Base-by-base conservation (phyloP, 225 moss, liverwort and hornwort genomes). In the Straminergon stramineum region DNA sequence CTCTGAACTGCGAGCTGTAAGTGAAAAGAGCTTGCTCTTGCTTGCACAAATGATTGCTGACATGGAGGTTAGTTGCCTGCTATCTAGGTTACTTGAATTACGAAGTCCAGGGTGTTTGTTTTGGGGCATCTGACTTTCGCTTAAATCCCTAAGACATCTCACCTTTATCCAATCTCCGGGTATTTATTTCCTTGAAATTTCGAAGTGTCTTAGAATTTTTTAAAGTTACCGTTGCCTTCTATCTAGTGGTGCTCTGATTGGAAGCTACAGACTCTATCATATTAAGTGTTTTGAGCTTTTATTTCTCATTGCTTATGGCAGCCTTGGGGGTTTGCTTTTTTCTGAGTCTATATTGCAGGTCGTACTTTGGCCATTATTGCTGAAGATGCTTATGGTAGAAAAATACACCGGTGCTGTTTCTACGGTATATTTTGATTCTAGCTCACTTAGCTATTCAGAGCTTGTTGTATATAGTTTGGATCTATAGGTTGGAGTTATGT, bases 1-100 rank as follows among this genome's bases (percentile, higher is more conserved):
- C 51, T 96, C 94, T 85, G 97, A 99, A 78, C 85, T 97, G 91
- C 93, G 99, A 91, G 91, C 96, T 84, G 96, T 99, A 81, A 92
- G 96, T 92, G 93, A 93, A 85, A 93, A 92, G 89, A 91, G 92
- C 83, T 89, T 93, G 86, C 92, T 93, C 85, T 88, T 93, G 87
- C 93, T 93, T 58, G 93, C 93, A 71, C 96, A 97, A 90, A 99
- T 97, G 68, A 90, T 97, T 91, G 87, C 92, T 87, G 95, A 96
- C 90, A 94, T 94, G 90, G 99, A 99, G 95, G 99, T 99, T 89
- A 92, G 93, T 89, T 90, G 60, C 31, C n/a, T 84, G 61, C 31
- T 79, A n/a, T 80, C 48, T 65, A 80, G 17, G 20, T 75, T 61
- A 66, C 80, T 76, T 86, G 37, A 84, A 56, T 84, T 83, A 76